Evolutionary conservation across 2,329 filamentous ascomycete species (phyloP).

Genomic region (Pseudogymnoascus sp.): DNA sequence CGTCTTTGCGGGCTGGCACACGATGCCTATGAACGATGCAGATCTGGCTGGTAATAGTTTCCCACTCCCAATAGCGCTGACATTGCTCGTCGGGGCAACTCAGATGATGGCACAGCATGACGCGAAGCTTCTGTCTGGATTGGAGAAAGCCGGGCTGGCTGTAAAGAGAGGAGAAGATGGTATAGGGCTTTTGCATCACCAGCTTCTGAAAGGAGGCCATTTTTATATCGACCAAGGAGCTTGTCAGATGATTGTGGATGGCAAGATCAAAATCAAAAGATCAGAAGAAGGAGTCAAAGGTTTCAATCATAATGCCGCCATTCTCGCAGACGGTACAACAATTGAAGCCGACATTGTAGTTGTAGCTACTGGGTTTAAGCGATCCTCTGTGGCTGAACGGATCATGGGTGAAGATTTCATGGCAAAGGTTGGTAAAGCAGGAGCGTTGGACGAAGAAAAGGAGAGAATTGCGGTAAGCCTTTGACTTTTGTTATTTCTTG

Average conservation of each 20-base stretch:
- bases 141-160: constrained; percentile 38
- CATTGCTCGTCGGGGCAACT: constrained; percentile 34
- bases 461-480: not conserved
- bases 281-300: constrained; percentile 26
- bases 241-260: constrained; percentile 32
- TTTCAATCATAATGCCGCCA: constrained; percentile 20
- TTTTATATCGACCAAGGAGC: constrained; percentile 37
- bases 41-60: not conserved
- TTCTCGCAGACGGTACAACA: not conserved
- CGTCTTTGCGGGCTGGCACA: not conserved
- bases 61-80: constrained; percentile 5
- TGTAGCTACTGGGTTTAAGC: constrained; percentile 28
- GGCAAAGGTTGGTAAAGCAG: not conserved
- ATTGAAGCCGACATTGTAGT: not conserved
- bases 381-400: constrained; percentile 34
- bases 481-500: not conserved
- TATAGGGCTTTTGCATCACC: constrained; percentile 29
- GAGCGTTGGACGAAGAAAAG: not conserved
- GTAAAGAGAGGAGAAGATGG: constrained; percentile 31
- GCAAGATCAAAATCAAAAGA: constrained; percentile 30
- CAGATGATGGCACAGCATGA: constrained; percentile 34
- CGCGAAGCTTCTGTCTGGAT: constrained; percentile 32
- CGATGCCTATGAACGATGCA: not conserved
- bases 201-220: constrained; percentile 32
- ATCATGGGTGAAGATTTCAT: constrained; percentile 31